Percentiles rank a stretch among this genome's conserved stretches.
Evolutionary conservation across 495 filamentous ascomycete genomes (phyloP).

Genomic region (Xylaria flabelliformis): DNA sequence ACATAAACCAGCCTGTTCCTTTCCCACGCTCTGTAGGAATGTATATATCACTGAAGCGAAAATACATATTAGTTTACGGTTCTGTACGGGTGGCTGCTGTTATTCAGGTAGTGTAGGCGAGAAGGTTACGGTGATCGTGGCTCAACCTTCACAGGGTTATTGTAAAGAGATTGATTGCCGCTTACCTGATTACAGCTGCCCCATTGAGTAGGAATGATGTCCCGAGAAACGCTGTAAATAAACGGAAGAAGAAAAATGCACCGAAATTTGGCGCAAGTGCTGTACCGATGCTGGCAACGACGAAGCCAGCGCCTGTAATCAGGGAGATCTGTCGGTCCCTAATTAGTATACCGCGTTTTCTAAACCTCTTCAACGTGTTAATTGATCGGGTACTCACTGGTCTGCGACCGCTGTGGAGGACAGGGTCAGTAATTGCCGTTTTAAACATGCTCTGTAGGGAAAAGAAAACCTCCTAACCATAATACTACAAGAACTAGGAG

Average conservation of each 20-base stretch:
- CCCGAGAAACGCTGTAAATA: slow-evolving; percentile 73
- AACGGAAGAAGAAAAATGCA: slow-evolving; percentile 72
- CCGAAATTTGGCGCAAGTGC: slow-evolving; percentile 70
- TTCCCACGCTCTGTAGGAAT: slow-evolving; percentile 70
- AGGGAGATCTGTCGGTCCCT: slow-evolving; percentile 57
- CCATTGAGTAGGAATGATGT: slow-evolving; percentile 73
- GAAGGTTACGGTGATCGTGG: neutral
- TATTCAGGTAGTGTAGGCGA: neutral
- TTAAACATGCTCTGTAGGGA: neutral
- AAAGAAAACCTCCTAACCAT: neutral
- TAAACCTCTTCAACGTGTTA: neutral
- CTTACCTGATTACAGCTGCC: slow-evolving; percentile 62
- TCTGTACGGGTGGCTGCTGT: neutral
- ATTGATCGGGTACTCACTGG: slow-evolving; percentile 10
- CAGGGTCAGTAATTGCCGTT: neutral
- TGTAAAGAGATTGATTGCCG: neutral
- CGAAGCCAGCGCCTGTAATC: slow-evolving; percentile 63
- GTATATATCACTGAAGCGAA: slow-evolving; percentile 60
- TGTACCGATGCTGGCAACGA: slow-evolving; percentile 68
- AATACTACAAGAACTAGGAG: neutral
- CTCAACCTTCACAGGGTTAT: neutral
- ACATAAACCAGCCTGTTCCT: slow-evolving; percentile 72
- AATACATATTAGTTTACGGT: slow-evolving; percentile 14
- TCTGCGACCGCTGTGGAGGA: slow-evolving; percentile 25
- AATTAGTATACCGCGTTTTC: slow-evolving; percentile 9